These are phyloP conservation scores for Daldinia loculata DNA, from an alignment of 495 filamentous ascomycete species.

Conservation along the genomic window DNA sequence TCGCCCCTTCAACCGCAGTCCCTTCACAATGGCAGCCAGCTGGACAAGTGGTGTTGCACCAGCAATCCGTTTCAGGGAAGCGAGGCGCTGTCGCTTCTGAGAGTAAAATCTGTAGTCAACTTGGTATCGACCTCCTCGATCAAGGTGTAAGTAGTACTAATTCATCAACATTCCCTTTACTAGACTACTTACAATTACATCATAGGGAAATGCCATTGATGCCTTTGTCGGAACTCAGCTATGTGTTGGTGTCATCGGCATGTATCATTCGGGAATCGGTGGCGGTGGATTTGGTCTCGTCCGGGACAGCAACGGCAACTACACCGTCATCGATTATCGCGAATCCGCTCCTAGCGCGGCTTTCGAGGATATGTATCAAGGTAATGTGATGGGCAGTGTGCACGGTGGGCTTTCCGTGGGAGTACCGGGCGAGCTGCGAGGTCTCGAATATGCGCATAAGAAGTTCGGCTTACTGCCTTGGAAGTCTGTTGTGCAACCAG, in stretches of 20 bases:
- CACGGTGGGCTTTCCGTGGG: constrained; percentile 61
- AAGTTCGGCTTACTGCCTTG: constrained; percentile 68
- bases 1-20: constrained; percentile 3
- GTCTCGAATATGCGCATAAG: constrained; percentile 75
- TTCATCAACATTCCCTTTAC: background rate
- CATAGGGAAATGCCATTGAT: constrained; percentile 75
- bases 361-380: constrained; percentile 78
- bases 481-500: constrained; percentile 71
- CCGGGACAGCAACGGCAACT: constrained; percentile 67
- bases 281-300: constrained; percentile 91
- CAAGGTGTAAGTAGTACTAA: constrained; percentile 55
- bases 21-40: constrained; percentile 24
- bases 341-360: constrained; percentile 85
- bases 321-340: constrained; percentile 84
- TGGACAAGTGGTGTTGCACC: constrained; percentile 35
- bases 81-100: constrained; percentile 82
- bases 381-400: constrained; percentile 49
- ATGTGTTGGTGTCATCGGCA: constrained; percentile 81
- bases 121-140: constrained; percentile 76
- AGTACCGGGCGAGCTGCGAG: constrained; percentile 83
- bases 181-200: constrained; percentile 1
- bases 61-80: constrained; percentile 33
- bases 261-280: constrained; percentile 89
- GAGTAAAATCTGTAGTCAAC: constrained; percentile 74
- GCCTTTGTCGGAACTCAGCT: constrained; percentile 76